Percentiles rank a stretch among this genome's conserved stretches.
Conservation (phyloP, 495 filamentous ascomycete species). For the Lasiosphaeria miniovina region DNA sequence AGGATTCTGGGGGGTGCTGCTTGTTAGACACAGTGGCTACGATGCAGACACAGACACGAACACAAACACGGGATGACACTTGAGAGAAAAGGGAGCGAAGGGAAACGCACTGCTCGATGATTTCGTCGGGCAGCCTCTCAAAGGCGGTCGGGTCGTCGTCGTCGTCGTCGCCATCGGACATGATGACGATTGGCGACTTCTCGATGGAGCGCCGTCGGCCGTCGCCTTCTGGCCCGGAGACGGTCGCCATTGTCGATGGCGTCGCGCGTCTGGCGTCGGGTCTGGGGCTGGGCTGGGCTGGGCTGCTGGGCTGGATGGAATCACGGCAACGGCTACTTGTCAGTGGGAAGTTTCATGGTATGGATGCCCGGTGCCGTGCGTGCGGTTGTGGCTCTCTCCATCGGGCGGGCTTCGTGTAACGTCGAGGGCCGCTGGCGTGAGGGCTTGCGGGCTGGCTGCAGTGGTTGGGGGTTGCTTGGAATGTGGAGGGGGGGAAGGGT, state of each 20-base stretch:
- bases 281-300: neutral
- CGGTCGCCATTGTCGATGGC: slow-evolving; percentile 21
- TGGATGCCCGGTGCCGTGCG: neutral
- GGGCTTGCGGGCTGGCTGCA: neutral
- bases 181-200: slow-evolving; percentile 29
- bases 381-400: neutral
- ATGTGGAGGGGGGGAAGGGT: neutral
- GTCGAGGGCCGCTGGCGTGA: neutral
- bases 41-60: neutral
- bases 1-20: slow-evolving; percentile 59
- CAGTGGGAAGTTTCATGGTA: slow-evolving; percentile 14
- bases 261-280: neutral
- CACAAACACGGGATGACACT: neutral
- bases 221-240: slow-evolving; percentile 17
- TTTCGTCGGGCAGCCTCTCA: slow-evolving; percentile 46
- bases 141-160: slow-evolving; percentile 33
- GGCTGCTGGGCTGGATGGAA: slow-evolving; percentile 5
- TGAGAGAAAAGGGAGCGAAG: slow-evolving; percentile 3
- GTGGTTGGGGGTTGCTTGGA: neutral
- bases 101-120: slow-evolving; percentile 47
- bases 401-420: neutral
- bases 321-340: slow-evolving; percentile 15
- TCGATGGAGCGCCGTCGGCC: slow-evolving; percentile 32
- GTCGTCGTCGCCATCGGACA: slow-evolving; percentile 14
- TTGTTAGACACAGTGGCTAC: slow-evolving; percentile 10